Conservation (phyloP, 2,329 filamentous ascomycete genomes). For the Polytolypa hystricis region DNA sequence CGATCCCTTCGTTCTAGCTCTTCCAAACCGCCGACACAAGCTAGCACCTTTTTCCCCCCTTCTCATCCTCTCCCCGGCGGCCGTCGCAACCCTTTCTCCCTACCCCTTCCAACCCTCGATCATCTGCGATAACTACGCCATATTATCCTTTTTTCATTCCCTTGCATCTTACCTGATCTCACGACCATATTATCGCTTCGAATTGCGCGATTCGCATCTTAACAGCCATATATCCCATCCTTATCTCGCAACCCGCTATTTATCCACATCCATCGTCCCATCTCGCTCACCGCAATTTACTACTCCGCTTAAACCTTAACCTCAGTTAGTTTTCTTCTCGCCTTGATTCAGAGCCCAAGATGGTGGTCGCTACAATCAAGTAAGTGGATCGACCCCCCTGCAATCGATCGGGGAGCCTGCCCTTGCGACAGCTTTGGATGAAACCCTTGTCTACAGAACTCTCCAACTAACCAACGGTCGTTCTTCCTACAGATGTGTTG, state of each 20-base stretch:
- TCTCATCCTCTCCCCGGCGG: slow-evolving; percentile 1
- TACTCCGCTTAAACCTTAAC: slow-evolving; percentile 3
- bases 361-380: slow-evolving; percentile 56
- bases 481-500: slow-evolving; percentile 68
- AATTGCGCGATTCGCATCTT: neutral
- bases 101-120: neutral
- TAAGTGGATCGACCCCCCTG: slow-evolving; percentile 34
- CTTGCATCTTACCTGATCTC: no score
- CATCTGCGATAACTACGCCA: neutral
- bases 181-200: no score
- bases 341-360: slow-evolving; percentile 21
- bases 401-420: neutral
- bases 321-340: neutral
- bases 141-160: neutral
- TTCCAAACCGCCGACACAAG: no score
- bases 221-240: neutral
- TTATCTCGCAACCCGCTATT: slow-evolving; percentile 5
- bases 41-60: no score
- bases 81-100: neutral
- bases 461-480: no score
- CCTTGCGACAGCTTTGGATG: no score
- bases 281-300: slow-evolving; percentile 6
- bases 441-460: no score
- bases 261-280: slow-evolving; percentile 6
- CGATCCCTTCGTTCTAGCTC: no score